Base-by-base conservation (phyloP, 768 basidiomycete genomes). In the Goffeauzyma gilvescens region DNA sequence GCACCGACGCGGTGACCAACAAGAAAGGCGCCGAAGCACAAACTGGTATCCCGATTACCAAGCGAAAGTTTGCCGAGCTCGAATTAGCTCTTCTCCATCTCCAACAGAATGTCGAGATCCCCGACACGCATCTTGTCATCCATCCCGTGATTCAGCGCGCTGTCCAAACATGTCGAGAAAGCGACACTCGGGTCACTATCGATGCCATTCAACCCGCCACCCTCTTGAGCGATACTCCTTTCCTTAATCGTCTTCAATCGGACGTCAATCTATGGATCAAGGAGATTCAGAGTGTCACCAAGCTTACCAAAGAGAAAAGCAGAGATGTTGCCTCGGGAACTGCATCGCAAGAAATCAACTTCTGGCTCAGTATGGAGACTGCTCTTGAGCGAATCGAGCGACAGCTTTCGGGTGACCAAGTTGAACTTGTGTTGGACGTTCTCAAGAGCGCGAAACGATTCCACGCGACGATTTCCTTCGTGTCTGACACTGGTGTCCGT, bases 191-290 rank as follows among this genome's bases (percentile, higher is more conserved):
- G 68, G 44, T 72, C 65, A 50, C 74, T 72, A 50, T 83, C 79
- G 33, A 87, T 71, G 55, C 78, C 78, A 51, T 81, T 75, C 23
- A 75, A 76, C 60, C 78, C 76, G 46, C 79, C 74, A n/a, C 49
- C 69, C 67, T 80, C 28, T 71, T 96, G 18, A 77, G 74, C 54
- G 90, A 96, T 66, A 80, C 80, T 41, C 68, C 77, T 3, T 96
- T 98, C 68, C 75, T 98, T 37, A 98, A 96, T 58, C 75, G 78
- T 4, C 72, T 98, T 0, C 93, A 96, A 53, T 72, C 73, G 7
- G 84, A 95, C 50, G 90, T 96, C 48, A 96, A 96, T 61, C 71
- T 76, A 12, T 98, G 93, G 93, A 93, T 96, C 68, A 93, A 93
- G 66, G 79, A 86, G 23, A 90, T 96, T 42, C 93, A 96, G 62